phyloP scores from a whole-genome alignment of 2,329 filamentous ascomycete genomes.

The Orbilia ellipsospora region DNA sequence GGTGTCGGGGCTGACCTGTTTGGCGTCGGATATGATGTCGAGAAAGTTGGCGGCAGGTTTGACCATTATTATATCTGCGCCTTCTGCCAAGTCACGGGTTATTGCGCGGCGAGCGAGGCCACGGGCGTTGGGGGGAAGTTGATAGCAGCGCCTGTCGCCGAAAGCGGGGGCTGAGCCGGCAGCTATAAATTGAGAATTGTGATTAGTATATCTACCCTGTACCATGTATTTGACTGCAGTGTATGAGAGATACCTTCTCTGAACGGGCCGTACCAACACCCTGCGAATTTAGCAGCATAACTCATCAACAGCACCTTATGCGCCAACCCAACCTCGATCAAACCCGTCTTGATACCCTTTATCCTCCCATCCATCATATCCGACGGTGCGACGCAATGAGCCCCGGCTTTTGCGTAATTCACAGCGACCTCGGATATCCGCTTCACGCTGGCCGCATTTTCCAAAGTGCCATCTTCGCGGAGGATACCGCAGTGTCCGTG shows the following conservation, averaged over 20 bases:
- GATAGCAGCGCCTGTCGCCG: constrained; percentile 95
- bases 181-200: constrained; percentile 61
- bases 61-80: constrained; percentile 98
- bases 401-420: constrained; percentile 93
- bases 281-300: constrained; percentile 97
- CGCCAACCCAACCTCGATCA: constrained; percentile 92
- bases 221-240: not conserved
- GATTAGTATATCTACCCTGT: not conserved
- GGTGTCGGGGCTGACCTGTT: constrained; percentile 89
- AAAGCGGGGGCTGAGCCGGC: constrained; percentile 91
- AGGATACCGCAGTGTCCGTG: constrained; percentile 98
- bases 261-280: constrained; percentile 96
- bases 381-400: constrained; percentile 94
- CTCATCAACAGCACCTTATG: constrained; percentile 95
- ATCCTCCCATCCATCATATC: constrained; percentile 99
- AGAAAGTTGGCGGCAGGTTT: constrained; percentile 96
- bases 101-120: constrained; percentile 93
- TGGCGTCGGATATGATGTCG: constrained; percentile 97
- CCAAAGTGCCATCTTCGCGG: constrained; percentile 88
- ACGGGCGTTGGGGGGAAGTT: constrained; percentile 90
- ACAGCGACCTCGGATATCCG: constrained; percentile 97
- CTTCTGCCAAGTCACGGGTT: constrained; percentile 86
- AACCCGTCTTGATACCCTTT: constrained; percentile 95
- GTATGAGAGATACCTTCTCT: constrained; percentile 71
- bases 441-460: constrained; percentile 93